phyloP scores from a whole-genome alignment of 257 asterid genomes.

The Solanum sitiens region DNA sequence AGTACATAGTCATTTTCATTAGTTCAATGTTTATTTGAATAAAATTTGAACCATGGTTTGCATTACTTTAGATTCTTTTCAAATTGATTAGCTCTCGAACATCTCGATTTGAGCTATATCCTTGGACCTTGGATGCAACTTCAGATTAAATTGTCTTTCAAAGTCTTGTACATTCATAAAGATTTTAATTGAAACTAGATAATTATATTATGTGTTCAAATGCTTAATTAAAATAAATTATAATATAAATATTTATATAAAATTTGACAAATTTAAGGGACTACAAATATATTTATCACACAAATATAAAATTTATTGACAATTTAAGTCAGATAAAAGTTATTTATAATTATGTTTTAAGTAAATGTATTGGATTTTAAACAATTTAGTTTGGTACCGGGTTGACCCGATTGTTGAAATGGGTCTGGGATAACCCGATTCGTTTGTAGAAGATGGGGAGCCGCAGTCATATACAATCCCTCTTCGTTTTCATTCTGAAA shows the following conservation, averaged over 20 bases:
- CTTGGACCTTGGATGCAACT: no score
- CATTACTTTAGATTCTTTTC: no score
- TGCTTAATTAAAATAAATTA: no score
- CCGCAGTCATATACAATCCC: neutral
- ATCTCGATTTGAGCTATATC: no score
- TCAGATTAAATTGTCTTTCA: neutral
- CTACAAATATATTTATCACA: neutral
- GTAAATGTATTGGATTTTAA: no score
- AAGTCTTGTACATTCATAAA: no score
- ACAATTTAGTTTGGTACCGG: neutral
- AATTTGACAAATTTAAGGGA: no score
- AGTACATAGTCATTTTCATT: neutral
- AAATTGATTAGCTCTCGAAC: no score
- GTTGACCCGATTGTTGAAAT: neutral
- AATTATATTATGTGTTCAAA: neutral
- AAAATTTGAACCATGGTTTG: neutral
- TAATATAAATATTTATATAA: no score
- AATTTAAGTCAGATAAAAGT: neutral
- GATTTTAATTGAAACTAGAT: neutral
- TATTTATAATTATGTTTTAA: no score
- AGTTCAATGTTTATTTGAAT: neutral
- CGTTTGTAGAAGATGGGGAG: neutral
- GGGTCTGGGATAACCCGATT: neutral
- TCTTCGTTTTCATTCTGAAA: neutral
- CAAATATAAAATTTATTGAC: no score